Evolutionary conservation across 108 stramenopile species (phyloP), one percentile per base, ranked within the genome.

Genomic region (Skeletonema marinoi): DNA sequence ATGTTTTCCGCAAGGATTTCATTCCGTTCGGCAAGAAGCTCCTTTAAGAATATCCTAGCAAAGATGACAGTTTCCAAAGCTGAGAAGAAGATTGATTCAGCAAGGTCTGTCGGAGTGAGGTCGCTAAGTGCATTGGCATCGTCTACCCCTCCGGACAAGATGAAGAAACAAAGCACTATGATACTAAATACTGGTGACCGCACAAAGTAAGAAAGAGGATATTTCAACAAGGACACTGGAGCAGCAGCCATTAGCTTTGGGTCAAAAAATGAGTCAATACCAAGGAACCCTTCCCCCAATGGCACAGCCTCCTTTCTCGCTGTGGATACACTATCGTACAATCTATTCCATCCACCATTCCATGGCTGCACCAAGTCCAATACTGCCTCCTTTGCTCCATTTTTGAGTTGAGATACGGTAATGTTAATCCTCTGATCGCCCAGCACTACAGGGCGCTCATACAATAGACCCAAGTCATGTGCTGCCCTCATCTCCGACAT

Each of bases 351-450:
- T 30, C 88, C 88, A 1, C 66, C 72, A 56, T 71, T 71, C 66
- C 73, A 79, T 6, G 85, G 85, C 32, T 69, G 64, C 3, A 68
- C 29, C 51, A 85, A 66, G 51, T 82, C 85, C 21, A 72, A 17
- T 12, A 78, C 64, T 30, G 90, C 85, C 29, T 85, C 83, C 65
- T 86, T 79, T 6, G 84, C 73, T 8, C 73, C 77, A 30, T 68
- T 68, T 21, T 79, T 80, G 51, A 90, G 50, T n/a, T 54, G 60
- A n/a, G 59, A 70, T 2, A 80, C 77, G 0, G 90, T 90, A 25
- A 88, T 60, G 54, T 90, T 87, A 62, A 90, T 90, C 31, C 82
- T 67, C 58, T 90, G 90, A 71, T 90, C 90, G 2, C 90, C 90
- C 33, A 90, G 54, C 4, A 88, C 82, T 4, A 88, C 86, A 17